Evolutionary conservation across 331 rosid species (phyloP), one percentile per base, ranked within the genome.

Genomic region (Malus hybrid): DNA sequence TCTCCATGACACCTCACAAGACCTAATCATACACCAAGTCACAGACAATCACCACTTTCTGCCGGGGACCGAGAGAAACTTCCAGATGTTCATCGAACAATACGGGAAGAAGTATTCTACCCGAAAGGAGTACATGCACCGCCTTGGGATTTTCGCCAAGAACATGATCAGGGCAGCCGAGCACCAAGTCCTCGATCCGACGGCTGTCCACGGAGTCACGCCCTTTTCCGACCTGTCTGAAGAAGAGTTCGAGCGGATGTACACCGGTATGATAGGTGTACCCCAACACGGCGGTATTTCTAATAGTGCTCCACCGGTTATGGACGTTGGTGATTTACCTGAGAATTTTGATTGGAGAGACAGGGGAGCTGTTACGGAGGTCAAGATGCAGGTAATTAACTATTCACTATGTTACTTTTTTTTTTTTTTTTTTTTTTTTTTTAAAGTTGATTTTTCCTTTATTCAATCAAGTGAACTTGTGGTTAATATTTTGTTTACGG

Each of bases 271-370:
- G 13, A 80, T 69, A 20, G 85, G 83, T 2, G 88, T 86, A 5
- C 67, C 67, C 33, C 14, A 6, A 2, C 16, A n/a, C 6, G n/a
- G 44, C 7, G 59, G 57, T 1, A 50, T 78, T 15, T 27, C 7
- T 6, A 67, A 13, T 2, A 60, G 31, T 33, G 33, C 32, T 19
- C 74, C 20, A 14, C 81, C 84, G 18, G 70, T 76, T 2, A 44
- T 78, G 86, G 87, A 83, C 36, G 85, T 85, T 31, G 79, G 74
- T 11, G 93, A 77, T 1, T 77, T 93, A 87, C 98, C 98, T 29
- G 89, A 88, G 81, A 85, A 82, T 76, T 91, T 91, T 56, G 96
- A 93, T 70, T 93, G 97, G 98, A 85, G 97, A n/a, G 91, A 87
- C 6, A 90, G 88, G 12, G 98, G 98, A 3, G 98, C 97, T 18